Evolutionary conservation across 805 yeast species (phyloP).

Genomic region (Yarrowia deformans): DNA sequence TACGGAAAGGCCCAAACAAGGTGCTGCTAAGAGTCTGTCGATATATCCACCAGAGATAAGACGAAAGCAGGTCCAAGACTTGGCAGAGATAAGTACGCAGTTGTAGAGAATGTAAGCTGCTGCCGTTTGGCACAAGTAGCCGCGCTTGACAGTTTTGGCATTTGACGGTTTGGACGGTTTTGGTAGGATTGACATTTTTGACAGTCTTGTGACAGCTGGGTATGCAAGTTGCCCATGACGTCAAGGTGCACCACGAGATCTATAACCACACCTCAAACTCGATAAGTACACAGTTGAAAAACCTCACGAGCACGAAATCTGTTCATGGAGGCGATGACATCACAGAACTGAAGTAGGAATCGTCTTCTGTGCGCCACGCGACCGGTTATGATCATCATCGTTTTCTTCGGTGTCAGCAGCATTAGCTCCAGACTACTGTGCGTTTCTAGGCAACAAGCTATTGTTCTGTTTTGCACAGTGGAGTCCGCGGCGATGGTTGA

Average conservation of each 20-base stretch:
- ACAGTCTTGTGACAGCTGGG: no score
- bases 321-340: background rate
- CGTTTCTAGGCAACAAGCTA: background rate
- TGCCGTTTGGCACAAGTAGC: no score
- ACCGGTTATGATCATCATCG: background rate
- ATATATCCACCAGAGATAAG: background rate
- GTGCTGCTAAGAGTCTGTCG: background rate
- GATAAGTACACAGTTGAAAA: no score
- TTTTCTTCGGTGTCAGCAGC: slow-evolving; percentile 1
- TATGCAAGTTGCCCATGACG: no score
- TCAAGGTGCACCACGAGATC: no score
- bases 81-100: background rate
- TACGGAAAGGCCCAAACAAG: background rate
- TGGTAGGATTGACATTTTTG: no score
- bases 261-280: no score
- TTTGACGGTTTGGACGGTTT: no score
- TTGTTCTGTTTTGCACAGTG: slow-evolving; percentile 10
- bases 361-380: background rate
- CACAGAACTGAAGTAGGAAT: background rate
- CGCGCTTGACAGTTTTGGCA: no score
- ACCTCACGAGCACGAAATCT: background rate
- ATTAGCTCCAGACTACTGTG: background rate
- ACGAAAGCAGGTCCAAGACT: background rate
- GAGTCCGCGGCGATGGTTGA: slow-evolving; percentile 4
- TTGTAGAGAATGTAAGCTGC: no score